A percentile compares a stretch with the other conserved stretches of the same genome.
phyloP scores from a whole-genome alignment of 768 basidiomycete species.

The Lentinula boryana region DNA sequence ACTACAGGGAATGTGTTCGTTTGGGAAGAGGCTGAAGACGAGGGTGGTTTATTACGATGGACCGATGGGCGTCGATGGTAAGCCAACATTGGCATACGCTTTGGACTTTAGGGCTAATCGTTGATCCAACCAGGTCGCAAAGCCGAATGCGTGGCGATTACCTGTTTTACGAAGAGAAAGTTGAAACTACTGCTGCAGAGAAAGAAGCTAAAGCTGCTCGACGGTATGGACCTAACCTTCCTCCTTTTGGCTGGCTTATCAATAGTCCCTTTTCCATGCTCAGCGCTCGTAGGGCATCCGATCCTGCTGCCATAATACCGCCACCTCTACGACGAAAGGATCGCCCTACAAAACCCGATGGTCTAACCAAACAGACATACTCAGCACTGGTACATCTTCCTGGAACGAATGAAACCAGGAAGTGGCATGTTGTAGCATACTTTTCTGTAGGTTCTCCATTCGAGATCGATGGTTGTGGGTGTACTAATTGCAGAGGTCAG shows the following conservation, averaged over 20 bases:
- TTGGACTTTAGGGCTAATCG: neutral
- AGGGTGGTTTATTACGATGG: slow-evolving; percentile 65
- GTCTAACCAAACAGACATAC: slow-evolving; percentile 84
- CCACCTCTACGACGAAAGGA: slow-evolving; percentile 68
- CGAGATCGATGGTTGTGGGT: slow-evolving; percentile 3
- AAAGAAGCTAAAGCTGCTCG: slow-evolving; percentile 76
- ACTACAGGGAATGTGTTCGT: slow-evolving; percentile 75
- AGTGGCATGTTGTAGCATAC: slow-evolving; percentile 85
- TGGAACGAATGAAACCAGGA: slow-evolving; percentile 48
- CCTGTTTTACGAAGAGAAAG: slow-evolving; percentile 80
- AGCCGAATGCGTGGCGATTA: slow-evolving; percentile 82
- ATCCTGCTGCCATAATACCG: slow-evolving; percentile 52
- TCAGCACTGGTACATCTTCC: slow-evolving; percentile 69
- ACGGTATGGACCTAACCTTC: slow-evolving; percentile 35
- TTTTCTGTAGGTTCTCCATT: slow-evolving; percentile 50
- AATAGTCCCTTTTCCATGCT: neutral
- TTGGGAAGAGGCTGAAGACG: slow-evolving; percentile 78
- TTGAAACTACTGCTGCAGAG: slow-evolving; percentile 75
- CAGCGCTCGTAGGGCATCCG: slow-evolving; percentile 55
- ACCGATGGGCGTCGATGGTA: slow-evolving; percentile 80
- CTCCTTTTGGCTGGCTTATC: neutral
- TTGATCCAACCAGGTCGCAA: slow-evolving; percentile 53
- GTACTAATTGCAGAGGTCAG: slow-evolving; percentile 25
- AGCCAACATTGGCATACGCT: slow-evolving; percentile 5
- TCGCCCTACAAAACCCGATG: slow-evolving; percentile 70